A percentile compares a stretch with the other conserved stretches of the same genome.
These are phyloP conservation scores for Aspergillus ochraceoroseus DNA, from an alignment of 2,329 filamentous ascomycete genomes.

Conservation along the genomic window DNA sequence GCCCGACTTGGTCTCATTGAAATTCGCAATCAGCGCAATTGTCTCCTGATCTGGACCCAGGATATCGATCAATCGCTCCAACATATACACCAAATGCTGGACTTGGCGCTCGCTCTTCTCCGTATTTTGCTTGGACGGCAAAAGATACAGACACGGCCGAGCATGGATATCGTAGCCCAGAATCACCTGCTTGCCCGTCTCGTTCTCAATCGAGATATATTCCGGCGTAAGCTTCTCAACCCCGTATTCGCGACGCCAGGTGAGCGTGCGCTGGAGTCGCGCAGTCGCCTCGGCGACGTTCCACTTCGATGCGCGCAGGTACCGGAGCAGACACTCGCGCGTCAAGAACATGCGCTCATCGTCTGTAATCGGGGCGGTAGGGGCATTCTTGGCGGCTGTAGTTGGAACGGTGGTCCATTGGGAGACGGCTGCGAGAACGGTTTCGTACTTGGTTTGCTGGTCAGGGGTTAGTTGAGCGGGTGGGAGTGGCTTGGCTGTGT, in stretches of 20 bases:
- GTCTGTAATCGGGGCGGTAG: slow-evolving; percentile 64
- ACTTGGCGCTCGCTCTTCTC: slow-evolving; percentile 79
- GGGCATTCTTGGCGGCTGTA: slow-evolving; percentile 55
- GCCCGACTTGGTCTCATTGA: slow-evolving; percentile 70
- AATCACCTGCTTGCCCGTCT: slow-evolving; percentile 91
- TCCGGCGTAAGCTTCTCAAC: slow-evolving; percentile 69
- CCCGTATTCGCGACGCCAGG: slow-evolving; percentile 88
- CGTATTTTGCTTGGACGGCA: slow-evolving; percentile 88
- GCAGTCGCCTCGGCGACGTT: slow-evolving; percentile 67
- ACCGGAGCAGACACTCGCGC: slow-evolving; percentile 84
- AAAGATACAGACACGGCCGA: slow-evolving; percentile 85
- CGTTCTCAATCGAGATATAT: slow-evolving; percentile 88
- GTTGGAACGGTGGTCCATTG: slow-evolving; percentile 67
- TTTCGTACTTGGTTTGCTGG: slow-evolving; percentile 75
- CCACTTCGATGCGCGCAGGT: slow-evolving; percentile 93
- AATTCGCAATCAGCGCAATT: slow-evolving; percentile 83
- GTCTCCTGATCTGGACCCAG: slow-evolving; percentile 85
- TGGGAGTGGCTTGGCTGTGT: slow-evolving; percentile 54
- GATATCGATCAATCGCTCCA: slow-evolving; percentile 82
- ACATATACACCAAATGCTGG: slow-evolving; percentile 92
- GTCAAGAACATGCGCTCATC: slow-evolving; percentile 85
- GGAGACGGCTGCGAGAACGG: slow-evolving; percentile 65
- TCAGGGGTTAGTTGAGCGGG: slow-evolving; percentile 63
- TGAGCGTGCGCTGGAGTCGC: slow-evolving; percentile 73
- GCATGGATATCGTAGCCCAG: slow-evolving; percentile 80